These are phyloP conservation scores for Termitomyces sp. DNA, from an alignment of 768 basidiomycete species.

Conservation along the genomic window DNA sequence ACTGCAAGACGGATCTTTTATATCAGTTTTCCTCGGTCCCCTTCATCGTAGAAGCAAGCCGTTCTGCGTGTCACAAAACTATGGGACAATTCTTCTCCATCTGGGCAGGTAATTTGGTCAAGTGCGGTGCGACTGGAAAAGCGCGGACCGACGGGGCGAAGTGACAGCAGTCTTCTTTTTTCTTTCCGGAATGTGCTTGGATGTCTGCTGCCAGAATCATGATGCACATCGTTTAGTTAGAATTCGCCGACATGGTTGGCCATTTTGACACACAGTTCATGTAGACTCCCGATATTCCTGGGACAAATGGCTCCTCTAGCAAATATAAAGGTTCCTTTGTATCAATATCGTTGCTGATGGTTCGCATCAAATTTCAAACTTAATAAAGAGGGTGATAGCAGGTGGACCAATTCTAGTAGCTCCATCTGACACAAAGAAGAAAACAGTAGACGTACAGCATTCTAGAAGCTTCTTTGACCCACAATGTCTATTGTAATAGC, in stretches of 20 bases:
- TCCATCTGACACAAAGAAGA: neutral
- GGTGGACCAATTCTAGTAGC: neutral
- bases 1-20: neutral
- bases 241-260: too few relatives aligned
- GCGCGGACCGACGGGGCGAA: slow-evolving; percentile 8
- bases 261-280: neutral
- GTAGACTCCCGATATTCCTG: neutral
- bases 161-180: neutral
- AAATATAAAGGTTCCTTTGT: too few relatives aligned
- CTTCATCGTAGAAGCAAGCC: neutral
- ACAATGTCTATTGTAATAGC: neutral
- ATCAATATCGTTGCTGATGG: neutral
- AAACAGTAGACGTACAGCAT: neutral
- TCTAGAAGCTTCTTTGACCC: neutral
- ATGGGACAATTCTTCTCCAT: neutral
- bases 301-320: neutral
- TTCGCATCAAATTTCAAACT: neutral
- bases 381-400: neutral
- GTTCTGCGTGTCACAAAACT: neutral
- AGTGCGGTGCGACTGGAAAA: slow-evolving; percentile 2
- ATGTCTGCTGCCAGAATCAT: too few relatives aligned
- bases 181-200: neutral
- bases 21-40: neutral
- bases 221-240: neutral
- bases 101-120: slow-evolving; percentile 10